Conservation (phyloP, 225 moss, liverwort and hornwort genomes). For the Sphagnum contortum region DNA sequence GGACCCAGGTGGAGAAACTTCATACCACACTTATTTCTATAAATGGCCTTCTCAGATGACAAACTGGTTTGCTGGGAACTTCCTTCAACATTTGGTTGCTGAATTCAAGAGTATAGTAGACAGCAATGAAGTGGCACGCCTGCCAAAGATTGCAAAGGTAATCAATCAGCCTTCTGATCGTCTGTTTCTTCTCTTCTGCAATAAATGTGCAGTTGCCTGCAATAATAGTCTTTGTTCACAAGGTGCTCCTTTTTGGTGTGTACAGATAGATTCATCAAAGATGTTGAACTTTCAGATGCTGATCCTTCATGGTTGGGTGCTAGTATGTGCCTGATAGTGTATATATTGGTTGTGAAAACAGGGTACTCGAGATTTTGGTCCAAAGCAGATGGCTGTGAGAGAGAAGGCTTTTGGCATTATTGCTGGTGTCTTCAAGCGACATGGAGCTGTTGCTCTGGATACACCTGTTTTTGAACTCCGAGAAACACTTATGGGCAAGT, state of each 20-base stretch:
- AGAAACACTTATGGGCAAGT: conserved; percentile 53
- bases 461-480: conserved; percentile 48
- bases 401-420: conserved; percentile 42
- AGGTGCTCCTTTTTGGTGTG: too few relatives aligned
- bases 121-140: conserved; percentile 28
- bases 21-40: too few relatives aligned
- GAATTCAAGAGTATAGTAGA: conserved; percentile 23
- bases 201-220: not conserved
- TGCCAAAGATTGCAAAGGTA: conserved; percentile 39
- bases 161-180: not conserved
- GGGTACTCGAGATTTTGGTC: conserved; percentile 40
- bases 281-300: not conserved
- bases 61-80: conserved; percentile 6
- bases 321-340: not conserved
- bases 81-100: conserved; percentile 12
- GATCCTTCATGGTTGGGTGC: not conserved
- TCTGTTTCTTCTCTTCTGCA: not conserved
- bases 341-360: not conserved
- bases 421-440: conserved; percentile 31
- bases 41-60: not conserved
- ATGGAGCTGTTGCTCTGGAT: conserved; percentile 37
- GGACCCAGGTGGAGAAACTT: too few relatives aligned
- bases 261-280: not conserved
- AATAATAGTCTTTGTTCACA: too few relatives aligned
- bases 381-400: conserved; percentile 42